These are phyloP conservation scores for Diaporthe capsici DNA, from an alignment of 2,329 filamentous ascomycete species.

Conservation along the genomic window DNA sequence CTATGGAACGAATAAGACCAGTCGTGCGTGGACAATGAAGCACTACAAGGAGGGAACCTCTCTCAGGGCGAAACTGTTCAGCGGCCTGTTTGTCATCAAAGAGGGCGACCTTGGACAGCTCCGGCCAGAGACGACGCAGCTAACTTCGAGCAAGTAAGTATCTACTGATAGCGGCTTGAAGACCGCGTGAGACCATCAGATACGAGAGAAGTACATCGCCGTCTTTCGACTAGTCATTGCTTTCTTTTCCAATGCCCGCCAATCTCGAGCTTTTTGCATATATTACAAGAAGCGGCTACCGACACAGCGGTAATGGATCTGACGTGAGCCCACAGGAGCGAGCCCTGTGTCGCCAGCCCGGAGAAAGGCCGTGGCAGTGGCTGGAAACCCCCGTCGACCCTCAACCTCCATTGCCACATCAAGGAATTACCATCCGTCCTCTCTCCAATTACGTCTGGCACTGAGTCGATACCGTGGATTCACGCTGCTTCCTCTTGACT, in stretches of 20 bases:
- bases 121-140: not conserved
- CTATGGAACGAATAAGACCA: too few species aligned
- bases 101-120: not conserved
- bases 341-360: slow-evolving; percentile 1
- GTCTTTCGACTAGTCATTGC: not conserved
- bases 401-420: not conserved
- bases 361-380: not conserved
- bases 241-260: not conserved
- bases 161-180: not conserved
- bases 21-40: not conserved
- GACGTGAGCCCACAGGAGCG: slow-evolving; percentile 11
- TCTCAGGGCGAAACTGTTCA: not conserved
- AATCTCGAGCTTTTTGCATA: not conserved
- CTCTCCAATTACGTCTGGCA: not conserved
- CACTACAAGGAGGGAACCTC: not conserved
- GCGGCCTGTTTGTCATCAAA: not conserved
- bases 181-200: not conserved
- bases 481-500: too few species aligned
- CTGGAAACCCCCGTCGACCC: not conserved
- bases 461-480: not conserved
- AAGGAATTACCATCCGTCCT: not conserved
- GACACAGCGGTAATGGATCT: not conserved
- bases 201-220: too few species aligned
- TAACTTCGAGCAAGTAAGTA: not conserved
- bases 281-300: not conserved